Evolutionary conservation across 352 stramenopile genomes (phyloP).

Genomic region (Elongisporangium senticosum): DNA sequence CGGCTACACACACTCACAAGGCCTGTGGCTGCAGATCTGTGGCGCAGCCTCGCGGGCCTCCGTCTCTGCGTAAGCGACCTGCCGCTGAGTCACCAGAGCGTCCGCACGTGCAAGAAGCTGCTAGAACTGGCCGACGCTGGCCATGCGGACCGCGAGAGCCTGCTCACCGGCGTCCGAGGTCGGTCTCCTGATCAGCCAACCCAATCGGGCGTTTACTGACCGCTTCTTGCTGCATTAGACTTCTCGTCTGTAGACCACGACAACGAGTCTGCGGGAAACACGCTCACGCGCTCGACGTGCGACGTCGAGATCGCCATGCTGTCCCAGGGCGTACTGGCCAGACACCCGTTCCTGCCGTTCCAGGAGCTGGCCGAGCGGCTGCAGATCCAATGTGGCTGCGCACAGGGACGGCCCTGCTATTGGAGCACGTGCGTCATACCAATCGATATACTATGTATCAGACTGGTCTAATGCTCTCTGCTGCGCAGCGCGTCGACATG

Average conservation of each 20-base stretch:
- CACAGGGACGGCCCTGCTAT: constrained; percentile 56
- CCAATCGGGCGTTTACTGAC: no score
- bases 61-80: constrained; percentile 2
- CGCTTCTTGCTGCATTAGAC: constrained; percentile 11
- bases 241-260: constrained; percentile 46
- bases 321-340: constrained; percentile 9
- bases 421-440: constrained; percentile 64
- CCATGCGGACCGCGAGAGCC: not conserved
- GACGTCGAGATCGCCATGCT: constrained; percentile 28
- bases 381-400: constrained; percentile 68
- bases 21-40: constrained; percentile 17
- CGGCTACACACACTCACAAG: not conserved
- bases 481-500: constrained; percentile 28
- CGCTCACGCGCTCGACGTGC: constrained; percentile 35
- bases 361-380: constrained; percentile 35
- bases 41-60: constrained; percentile 16
- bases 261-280: constrained; percentile 45
- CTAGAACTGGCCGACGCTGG: constrained; percentile 9
- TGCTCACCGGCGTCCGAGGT: constrained; percentile 20
- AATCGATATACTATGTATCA: constrained; percentile 2
- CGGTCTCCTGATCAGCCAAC: no score
- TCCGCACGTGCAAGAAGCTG: constrained; percentile 27
- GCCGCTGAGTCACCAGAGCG: not conserved
- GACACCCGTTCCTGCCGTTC: constrained; percentile 21
- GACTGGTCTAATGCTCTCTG: not conserved